Evolutionary conservation across 768 basidiomycete species (phyloP), one percentile per base, ranked within the genome.

Genomic region (Saitozyma podzolica): DNA sequence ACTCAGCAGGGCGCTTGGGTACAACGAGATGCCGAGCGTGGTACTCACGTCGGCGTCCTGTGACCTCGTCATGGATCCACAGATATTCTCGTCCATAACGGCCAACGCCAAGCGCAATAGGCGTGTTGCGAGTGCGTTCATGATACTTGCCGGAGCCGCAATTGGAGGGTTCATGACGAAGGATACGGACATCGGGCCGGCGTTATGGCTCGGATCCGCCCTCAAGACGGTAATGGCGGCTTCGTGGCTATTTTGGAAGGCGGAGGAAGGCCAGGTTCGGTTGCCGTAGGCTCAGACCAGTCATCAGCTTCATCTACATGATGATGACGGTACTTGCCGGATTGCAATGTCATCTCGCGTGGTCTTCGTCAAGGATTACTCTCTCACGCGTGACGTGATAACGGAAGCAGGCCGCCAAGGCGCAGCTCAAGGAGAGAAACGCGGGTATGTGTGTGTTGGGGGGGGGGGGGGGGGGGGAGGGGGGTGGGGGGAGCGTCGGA

Each of bases 61-160:
- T 29, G 65, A 66, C 62, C 51, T 66, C 6, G 61, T 43, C 6
- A 62, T 62, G 65, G 65, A 66, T 37, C 50, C 58, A 52, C 50
- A 61, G 57, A 40, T 62, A 47, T 66, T 66, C 42, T 29, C 10
- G 17, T 60, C 61, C 7, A 10, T 62, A 5, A 29, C 48, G n/a
- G 61, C 50, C 61, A 66, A 66, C 54, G 40, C 45, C 16, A 66
- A 66, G 56, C 19, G 65, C 52, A 66, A 66, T 55, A 53, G 65
- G 19, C 16, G 65, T 19, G 37, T 62, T 9, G 56, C 43, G 9
- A 66, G 65, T 40, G 52, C 45, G 14, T 0, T 62, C n/a, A 13
- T 62, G 51, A 14, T 66, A 3, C 37, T 62, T 16, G 51, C 29
- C 14, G 65, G 65, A 17, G 65, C 65, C 39, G 56, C 39, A 17